phyloP scores from a whole-genome alignment of 352 stramenopile species.

The Phytophthora brassicae region DNA sequence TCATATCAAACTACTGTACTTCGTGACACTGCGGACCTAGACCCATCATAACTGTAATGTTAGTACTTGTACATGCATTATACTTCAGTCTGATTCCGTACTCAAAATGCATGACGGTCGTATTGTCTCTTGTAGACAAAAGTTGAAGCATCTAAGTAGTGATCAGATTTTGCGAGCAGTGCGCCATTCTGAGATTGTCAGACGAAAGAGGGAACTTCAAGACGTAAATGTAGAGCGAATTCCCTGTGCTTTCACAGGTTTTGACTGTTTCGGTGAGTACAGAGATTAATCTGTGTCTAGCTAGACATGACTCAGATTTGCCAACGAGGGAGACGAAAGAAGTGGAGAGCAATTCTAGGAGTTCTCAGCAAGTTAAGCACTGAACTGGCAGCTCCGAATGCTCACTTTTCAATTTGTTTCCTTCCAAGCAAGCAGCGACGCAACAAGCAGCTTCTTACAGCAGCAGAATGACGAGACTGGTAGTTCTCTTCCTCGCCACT shows the following conservation, averaged over 20 bases:
- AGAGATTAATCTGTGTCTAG: constrained; percentile 16
- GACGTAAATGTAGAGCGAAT: not conserved
- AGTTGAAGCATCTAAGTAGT: constrained; percentile 1
- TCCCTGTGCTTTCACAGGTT: not conserved
- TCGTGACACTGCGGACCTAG: too few relatives aligned
- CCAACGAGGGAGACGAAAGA: constrained; percentile 13
- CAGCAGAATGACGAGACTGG: constrained; percentile 15
- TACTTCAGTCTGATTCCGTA: too few relatives aligned
- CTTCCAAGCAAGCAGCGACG: not conserved
- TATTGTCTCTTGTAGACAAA: constrained; percentile 3
- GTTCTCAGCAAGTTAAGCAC: too few relatives aligned
- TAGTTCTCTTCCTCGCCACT: not conserved
- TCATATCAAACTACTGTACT: too few relatives aligned
- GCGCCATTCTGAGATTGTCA: constrained; percentile 29
- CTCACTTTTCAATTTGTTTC: constrained; percentile 32
- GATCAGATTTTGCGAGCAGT: constrained; percentile 30
- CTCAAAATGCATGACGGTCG: too few relatives aligned
- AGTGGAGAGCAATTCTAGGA: constrained; percentile 10
- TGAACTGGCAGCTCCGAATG: not conserved
- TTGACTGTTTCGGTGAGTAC: constrained; percentile 17
- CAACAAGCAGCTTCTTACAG: not conserved
- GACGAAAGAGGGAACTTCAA: constrained; percentile 22
- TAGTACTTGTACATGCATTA: too few relatives aligned
- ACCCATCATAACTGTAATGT: too few relatives aligned
- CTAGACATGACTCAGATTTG: constrained; percentile 20